Evolutionary conservation across 2,329 filamentous ascomycete species (phyloP).

Genomic region (Penicillium italicum): DNA sequence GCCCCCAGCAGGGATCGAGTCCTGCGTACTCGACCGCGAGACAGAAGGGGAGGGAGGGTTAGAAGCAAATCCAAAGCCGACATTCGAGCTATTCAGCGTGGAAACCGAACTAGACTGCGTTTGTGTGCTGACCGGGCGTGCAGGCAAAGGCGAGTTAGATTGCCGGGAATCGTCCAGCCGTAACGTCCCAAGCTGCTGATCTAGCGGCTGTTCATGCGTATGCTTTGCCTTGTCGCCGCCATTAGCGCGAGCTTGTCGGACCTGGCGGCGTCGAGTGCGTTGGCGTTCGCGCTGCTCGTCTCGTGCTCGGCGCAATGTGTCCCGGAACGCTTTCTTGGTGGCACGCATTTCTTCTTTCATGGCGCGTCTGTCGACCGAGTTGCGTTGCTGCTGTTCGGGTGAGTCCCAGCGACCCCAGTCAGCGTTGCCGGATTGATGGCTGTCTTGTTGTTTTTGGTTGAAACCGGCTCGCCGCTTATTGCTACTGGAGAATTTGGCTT

Average conservation of each 20-base stretch:
- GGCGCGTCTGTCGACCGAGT: conserved; percentile 27
- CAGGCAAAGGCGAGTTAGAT: not conserved
- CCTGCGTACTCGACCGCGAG: conserved; percentile 12
- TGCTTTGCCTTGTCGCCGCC: conserved; percentile 1
- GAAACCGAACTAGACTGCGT: not conserved
- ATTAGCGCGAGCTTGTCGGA: conserved; percentile 17
- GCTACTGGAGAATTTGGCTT: conserved; percentile 25
- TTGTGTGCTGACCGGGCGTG: conserved; percentile 8
- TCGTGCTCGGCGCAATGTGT: conserved; percentile 35
- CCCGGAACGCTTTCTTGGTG: conserved; percentile 37
- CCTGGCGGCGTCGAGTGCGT: conserved; percentile 22
- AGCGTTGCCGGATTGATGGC: conserved; percentile 12
- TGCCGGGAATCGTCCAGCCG: not conserved
- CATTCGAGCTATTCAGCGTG: not conserved
- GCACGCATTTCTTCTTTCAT: conserved; percentile 39
- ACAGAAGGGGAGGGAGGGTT: conserved; percentile 1
- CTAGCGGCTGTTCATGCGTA: conserved; percentile 13
- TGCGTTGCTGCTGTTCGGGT: conserved; percentile 32
- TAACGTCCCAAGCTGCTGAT: conserved; percentile 8
- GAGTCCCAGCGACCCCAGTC: conserved; percentile 39
- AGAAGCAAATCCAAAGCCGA: not conserved
- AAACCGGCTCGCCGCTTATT: conserved; percentile 23
- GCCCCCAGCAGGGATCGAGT: conserved; percentile 6
- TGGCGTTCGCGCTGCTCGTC: conserved; percentile 34
- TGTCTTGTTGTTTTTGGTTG: conserved; percentile 7